A percentile compares a stretch with the other conserved stretches of the same genome.
phyloP scores from a whole-genome alignment of 495 filamentous ascomycete genomes.

The Mycothermus thermophilus region DNA sequence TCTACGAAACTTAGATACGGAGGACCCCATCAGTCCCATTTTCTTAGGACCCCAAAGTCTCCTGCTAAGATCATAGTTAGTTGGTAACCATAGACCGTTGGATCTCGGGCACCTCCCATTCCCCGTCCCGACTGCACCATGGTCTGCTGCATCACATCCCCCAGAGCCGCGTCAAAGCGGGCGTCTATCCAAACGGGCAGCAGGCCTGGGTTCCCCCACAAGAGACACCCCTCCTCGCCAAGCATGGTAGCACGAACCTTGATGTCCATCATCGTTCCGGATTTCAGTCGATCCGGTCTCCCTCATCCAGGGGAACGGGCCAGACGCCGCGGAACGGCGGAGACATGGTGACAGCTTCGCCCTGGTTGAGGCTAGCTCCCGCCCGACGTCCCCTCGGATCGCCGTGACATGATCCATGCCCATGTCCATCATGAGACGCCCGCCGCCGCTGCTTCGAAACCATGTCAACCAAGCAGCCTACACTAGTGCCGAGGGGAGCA shows the following conservation, averaged over 20 bases:
- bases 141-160: no score
- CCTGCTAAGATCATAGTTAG: no score
- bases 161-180: conserved; percentile 1
- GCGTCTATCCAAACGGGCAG: conserved; percentile 2
- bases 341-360: conserved; percentile 4
- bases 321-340: background rate
- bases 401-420: conserved; percentile 9
- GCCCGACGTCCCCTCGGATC: conserved; percentile 8
- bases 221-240: background rate
- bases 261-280: conserved; percentile 19
- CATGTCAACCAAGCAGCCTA: no score
- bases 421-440: conserved; percentile 16
- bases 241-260: conserved; percentile 9
- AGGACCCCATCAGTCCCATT: no score
- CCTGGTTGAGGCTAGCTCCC: no score
- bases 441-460: conserved; percentile 6
- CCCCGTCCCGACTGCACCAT: no score
- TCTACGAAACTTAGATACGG: no score
- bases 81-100: no score
- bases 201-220: background rate
- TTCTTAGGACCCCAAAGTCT: no score
- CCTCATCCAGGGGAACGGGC: conserved; percentile 11
- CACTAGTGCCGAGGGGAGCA: background rate
- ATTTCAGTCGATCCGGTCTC: conserved; percentile 13
- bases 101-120: no score